Conservation (phyloP, 805 yeast species). For the Monosporozyma servazzii region DNA sequence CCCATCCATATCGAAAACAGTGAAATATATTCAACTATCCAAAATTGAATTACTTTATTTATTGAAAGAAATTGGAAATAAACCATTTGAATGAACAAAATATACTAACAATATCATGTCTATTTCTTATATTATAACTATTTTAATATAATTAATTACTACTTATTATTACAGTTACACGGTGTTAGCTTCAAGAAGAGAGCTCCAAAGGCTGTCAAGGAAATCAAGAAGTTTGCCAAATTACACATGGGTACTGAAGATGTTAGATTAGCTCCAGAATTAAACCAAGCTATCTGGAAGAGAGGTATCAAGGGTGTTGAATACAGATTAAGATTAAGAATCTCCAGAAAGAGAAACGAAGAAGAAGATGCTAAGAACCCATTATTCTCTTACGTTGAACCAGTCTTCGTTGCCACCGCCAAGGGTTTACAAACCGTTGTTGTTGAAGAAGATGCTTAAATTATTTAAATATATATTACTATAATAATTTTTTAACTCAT, state of each 20-base stretch:
- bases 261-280: constrained; percentile 97
- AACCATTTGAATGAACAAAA: no score
- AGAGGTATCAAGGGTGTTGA: constrained; percentile 99
- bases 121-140: not conserved
- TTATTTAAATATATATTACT: constrained; percentile 1
- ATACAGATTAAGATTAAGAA: constrained; percentile 95
- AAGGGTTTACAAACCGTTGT: constrained; percentile 98
- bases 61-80: no score
- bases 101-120: no score
- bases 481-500: not conserved
- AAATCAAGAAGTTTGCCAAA: constrained; percentile 95
- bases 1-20: no score
- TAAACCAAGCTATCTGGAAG: constrained; percentile 98
- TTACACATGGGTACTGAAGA: constrained; percentile 99
- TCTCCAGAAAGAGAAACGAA: constrained; percentile 99
- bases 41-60: no score
- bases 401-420: constrained; percentile 86
- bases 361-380: constrained; percentile 99
- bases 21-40: no score
- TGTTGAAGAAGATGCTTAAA: constrained; percentile 66
- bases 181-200: constrained; percentile 99
- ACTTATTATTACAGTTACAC: constrained; percentile 68
- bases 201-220: constrained; percentile 99
- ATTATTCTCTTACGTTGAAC: constrained; percentile 96
- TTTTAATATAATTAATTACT: no score